These are phyloP conservation scores for Yarrowia osloensis DNA, from an alignment of 805 yeast genomes.

Conservation along the genomic window DNA sequence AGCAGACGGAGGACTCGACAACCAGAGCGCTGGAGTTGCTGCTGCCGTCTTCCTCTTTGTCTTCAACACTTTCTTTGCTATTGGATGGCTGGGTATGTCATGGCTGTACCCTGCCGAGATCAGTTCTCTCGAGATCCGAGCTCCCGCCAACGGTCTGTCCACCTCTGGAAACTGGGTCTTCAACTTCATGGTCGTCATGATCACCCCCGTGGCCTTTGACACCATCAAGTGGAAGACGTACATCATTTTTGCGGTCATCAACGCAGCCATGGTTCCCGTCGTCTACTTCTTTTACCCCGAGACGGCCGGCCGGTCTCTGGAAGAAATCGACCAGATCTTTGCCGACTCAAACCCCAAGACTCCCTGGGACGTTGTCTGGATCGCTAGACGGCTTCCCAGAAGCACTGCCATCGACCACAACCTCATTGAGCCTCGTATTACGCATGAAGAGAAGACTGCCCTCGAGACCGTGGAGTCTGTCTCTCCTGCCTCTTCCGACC, in stretches of 20 bases:
- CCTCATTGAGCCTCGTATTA: not conserved
- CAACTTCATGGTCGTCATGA: conserved; percentile 20
- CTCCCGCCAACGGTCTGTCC: not conserved
- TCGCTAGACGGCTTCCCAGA: not conserved
- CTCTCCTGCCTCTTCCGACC: not conserved
- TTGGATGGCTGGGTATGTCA: conserved; percentile 1
- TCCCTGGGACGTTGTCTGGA: conserved; percentile 5
- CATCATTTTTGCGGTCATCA: conserved; percentile 10
- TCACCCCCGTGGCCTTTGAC: conserved; percentile 1
- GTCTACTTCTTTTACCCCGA: conserved; percentile 17
- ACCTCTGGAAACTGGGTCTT: not conserved
- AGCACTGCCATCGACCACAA: not conserved
- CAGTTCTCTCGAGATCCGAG: not conserved
- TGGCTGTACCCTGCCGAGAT: conserved; percentile 11
- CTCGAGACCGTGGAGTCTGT: not conserved
- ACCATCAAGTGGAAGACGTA: conserved; percentile 6
- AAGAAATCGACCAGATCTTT: conserved; percentile 9
- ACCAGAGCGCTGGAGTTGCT: conserved; percentile 39
- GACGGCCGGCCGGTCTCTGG: not conserved
- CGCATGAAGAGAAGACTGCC: not conserved
- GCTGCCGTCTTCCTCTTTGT: conserved; percentile 10
- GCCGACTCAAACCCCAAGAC: conserved; percentile 7
- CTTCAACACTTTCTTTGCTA: conserved; percentile 10
- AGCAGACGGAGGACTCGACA: conserved; percentile 3
- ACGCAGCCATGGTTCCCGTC: not conserved